Conservation (phyloP, 345 rosid species). For the sweet orange (Citrus sinensis) region DNA sequence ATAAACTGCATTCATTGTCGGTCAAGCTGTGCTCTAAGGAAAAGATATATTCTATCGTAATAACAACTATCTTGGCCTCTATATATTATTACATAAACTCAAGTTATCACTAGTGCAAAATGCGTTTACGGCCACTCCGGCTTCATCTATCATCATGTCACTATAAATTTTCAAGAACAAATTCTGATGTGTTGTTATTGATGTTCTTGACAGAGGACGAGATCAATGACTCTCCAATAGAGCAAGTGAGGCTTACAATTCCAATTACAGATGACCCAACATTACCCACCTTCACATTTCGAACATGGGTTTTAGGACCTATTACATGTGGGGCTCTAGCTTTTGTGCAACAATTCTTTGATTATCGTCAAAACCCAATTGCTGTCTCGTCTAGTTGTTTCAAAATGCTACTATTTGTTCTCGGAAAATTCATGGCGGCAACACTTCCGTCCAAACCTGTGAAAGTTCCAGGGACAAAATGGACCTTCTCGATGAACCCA, state of each 20-base stretch:
- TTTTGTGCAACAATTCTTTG: conserved; percentile 23
- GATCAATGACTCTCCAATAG: background rate
- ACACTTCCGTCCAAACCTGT: conserved; percentile 7
- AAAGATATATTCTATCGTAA: too few relatives aligned
- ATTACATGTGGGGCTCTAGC: conserved; percentile 3
- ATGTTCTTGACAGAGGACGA: too few relatives aligned
- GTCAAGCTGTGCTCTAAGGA: too few relatives aligned
- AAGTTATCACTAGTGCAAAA: too few relatives aligned
- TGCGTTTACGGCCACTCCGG: too few relatives aligned
- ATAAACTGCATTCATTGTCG: too few relatives aligned
- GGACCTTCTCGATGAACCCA: conserved; percentile 32
- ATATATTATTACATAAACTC: too few relatives aligned
- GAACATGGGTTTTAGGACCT: conserved; percentile 29
- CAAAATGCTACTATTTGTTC: conserved; percentile 18
- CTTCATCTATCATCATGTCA: too few relatives aligned
- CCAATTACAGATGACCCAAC: conserved; percentile 22
- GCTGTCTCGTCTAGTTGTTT: conserved; percentile 6
- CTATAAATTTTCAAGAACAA: too few relatives aligned
- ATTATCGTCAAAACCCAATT: conserved; percentile 18
- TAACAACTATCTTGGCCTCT: too few relatives aligned
- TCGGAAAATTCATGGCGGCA: conserved; percentile 30
- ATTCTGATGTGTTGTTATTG: too few relatives aligned
- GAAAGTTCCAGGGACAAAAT: conserved; percentile 12
- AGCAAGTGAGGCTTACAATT: conserved; percentile 7
- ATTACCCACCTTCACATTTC: conserved; percentile 15